Evolutionary conservation across 2,329 filamentous ascomycete genomes (phyloP).

Genomic region (Penicillium occitanis): DNA sequence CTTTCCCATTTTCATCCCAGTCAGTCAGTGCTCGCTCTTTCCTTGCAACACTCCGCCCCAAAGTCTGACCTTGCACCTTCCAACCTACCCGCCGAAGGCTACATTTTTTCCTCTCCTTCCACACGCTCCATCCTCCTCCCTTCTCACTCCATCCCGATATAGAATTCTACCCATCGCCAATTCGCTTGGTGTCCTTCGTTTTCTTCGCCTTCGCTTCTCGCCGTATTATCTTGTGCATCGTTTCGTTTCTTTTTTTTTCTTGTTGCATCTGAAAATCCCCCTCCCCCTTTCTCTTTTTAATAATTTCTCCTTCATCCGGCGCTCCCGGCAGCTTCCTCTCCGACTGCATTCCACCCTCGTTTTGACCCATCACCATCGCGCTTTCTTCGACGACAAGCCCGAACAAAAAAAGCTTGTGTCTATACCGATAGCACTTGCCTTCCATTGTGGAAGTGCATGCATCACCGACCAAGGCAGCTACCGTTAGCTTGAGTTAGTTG

Average conservation of each 20-base stretch:
- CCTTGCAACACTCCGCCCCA: slow-evolving; percentile 8
- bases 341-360: slow-evolving; percentile 10
- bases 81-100: not conserved
- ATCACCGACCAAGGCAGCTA: not conserved
- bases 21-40: slow-evolving; percentile 16
- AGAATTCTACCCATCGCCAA: slow-evolving; percentile 12
- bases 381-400: not conserved
- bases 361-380: slow-evolving; percentile 1
- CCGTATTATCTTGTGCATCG: slow-evolving; percentile 27
- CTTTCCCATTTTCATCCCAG: slow-evolving; percentile 23
- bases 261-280: slow-evolving; percentile 7
- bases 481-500: not conserved
- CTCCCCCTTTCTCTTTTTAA: slow-evolving; percentile 4
- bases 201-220: slow-evolving; percentile 21
- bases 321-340: slow-evolving; percentile 13
- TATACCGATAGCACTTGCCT: not conserved
- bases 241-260: slow-evolving; percentile 22
- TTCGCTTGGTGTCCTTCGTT: slow-evolving; percentile 24
- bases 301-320: slow-evolving; percentile 10
- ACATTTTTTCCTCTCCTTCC: slow-evolving; percentile 11
- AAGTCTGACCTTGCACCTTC: slow-evolving; percentile 7
- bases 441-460: slow-evolving; percentile 4
- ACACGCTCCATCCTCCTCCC: slow-evolving; percentile 18
- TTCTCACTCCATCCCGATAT: slow-evolving; percentile 20
- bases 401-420: not conserved